These are phyloP conservation scores for Fusarium avenaceum DNA, from an alignment of 2,329 filamentous ascomycete genomes.

Conservation along the genomic window DNA sequence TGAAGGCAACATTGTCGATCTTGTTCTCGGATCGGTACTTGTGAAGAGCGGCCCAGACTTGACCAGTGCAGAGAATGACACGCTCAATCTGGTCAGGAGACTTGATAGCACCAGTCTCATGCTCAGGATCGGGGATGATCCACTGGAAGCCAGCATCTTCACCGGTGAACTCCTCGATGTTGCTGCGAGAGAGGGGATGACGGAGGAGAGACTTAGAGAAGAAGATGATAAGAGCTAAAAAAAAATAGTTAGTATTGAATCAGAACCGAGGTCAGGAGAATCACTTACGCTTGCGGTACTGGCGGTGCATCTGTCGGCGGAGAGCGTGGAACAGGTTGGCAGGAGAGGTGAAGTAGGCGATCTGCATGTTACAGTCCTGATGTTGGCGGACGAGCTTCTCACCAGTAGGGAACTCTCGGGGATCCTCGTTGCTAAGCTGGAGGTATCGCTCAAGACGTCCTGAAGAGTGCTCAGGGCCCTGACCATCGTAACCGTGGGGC, in stretches of 20 bases:
- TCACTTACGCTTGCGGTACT: constrained; percentile 96
- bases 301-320: constrained; percentile 96
- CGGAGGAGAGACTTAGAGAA: constrained; percentile 98
- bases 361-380: constrained; percentile 99
- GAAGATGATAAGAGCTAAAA: constrained; percentile 86
- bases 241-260: constrained; percentile 35
- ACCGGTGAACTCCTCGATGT: constrained; percentile 90
- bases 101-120: constrained; percentile 81
- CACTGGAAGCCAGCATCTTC: constrained; percentile 91
- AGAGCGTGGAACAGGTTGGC: constrained; percentile 97
- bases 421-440: constrained; percentile 97
- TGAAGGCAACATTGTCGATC: constrained; percentile 92
- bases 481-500: constrained; percentile 97
- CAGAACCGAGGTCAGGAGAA: neutral
- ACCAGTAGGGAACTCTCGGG: constrained; percentile 86
- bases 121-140: constrained; percentile 93
- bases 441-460: constrained; percentile 97
- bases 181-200: constrained; percentile 90
- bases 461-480: constrained; percentile 98
- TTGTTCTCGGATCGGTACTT: constrained; percentile 92
- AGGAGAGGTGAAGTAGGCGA: constrained; percentile 96
- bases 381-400: constrained; percentile 97
- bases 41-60: constrained; percentile 90
- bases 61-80: constrained; percentile 93
- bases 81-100: constrained; percentile 89